Conservation (phyloP, 2,329 filamentous ascomycete genomes). For the Diaporthe helianthi region DNA sequence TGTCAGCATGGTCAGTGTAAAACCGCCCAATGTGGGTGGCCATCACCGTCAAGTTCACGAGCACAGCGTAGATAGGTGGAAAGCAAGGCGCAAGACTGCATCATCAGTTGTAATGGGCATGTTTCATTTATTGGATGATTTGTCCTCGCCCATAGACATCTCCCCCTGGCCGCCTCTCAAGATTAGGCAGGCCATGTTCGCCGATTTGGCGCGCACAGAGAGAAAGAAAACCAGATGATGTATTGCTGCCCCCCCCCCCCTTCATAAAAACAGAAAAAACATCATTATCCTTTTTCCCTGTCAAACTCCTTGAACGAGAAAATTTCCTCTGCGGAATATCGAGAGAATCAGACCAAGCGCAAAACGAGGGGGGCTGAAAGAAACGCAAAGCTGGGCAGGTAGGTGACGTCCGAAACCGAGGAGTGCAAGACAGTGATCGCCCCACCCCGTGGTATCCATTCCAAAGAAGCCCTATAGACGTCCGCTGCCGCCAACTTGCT, state of each 20-base stretch:
- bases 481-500: slow-evolving; percentile 84
- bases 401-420: slow-evolving; percentile 3
- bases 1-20: neutral
- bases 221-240: slow-evolving; percentile 3
- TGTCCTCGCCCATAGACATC: neutral
- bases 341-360: slow-evolving; percentile 22
- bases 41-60: neutral
- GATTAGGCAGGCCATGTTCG: slow-evolving; percentile 19
- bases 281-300: slow-evolving; percentile 30
- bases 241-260: neutral
- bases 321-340: slow-evolving; percentile 15
- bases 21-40: neutral
- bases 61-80: neutral
- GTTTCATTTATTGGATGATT: slow-evolving; percentile 9
- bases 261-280: neutral
- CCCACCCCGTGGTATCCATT: slow-evolving; percentile 5
- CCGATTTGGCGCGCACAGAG: neutral
- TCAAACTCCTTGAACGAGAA: slow-evolving; percentile 25
- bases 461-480: slow-evolving; percentile 6
- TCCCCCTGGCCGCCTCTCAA: slow-evolving; percentile 17
- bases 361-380: neutral
- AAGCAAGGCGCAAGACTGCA: neutral
- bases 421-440: neutral
- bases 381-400: slow-evolving; percentile 9
- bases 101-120: slow-evolving; percentile 3